Evolutionary conservation across 2,329 filamentous ascomycete genomes (phyloP), one percentile per base, ranked within the genome.

Genomic region (Fusarium guadeloupense): DNA sequence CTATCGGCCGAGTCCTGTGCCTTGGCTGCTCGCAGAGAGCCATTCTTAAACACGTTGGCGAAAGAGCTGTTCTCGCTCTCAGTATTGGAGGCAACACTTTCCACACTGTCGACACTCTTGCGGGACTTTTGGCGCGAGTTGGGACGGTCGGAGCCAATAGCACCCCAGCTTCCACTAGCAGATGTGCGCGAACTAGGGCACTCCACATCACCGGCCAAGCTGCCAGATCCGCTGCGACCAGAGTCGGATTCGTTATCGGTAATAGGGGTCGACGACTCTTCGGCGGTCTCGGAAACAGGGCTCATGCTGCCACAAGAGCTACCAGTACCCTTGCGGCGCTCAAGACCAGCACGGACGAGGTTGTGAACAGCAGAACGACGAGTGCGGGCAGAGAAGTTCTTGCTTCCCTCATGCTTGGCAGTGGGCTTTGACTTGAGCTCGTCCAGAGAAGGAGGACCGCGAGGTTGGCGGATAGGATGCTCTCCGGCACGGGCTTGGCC

Each of bases 321-420:
- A 62, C 86, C 83, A 62, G 89, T 91, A 54, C 89, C 78, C 84
- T 90, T 82, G 85, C 94, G 92, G 56, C 95, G 91, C 72, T 93
- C 92, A 62, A 95, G 85, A 14, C 94, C 93, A 48, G 94, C 94
- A 64, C 91, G 91, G 59, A 97, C 91, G 43, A 99, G 85, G 73
- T 93, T 97, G 80, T 93, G 89, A 38, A 99, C 88, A 21, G 95
- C 95, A 69, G 91, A 93, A 64, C 94, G 92, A 57, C 95, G 92
- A 71, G 96, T 93, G 59, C 95, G 93, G 51, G 93, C 88, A 10
- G 91, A 90, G 78, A 99, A 99, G 81, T 99, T 99, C 86, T 97
- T 89, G 87, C 94, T 97, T 20, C 94, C 95, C 75, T 98, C 94
- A 63, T 94, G 87, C 79, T 93, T 97, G 66, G 92, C 89, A 9